Base-by-base conservation (phyloP, 768 basidiomycete genomes). In the Rhodotorula diobovata region DNA sequence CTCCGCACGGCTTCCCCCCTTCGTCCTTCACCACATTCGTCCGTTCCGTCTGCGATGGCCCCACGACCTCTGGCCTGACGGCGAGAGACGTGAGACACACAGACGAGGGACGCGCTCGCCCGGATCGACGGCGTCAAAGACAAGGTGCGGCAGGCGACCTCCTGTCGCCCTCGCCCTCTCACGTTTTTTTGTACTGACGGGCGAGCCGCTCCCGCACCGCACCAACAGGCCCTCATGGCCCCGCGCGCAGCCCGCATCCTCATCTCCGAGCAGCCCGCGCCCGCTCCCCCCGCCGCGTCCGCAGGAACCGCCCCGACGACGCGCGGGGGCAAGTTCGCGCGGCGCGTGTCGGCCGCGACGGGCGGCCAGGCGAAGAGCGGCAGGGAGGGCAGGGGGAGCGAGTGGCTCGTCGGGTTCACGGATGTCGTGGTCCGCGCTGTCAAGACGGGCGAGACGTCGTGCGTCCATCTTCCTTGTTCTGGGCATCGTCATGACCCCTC, bases 361-460 rank as follows among this genome's bases (percentile, higher is more conserved):
- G 15, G 18, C 28, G 20, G 18, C 2, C 28, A 23, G 12, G 30
- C 32, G 54, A 9, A 37, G 51, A 20, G 32, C 12, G 55, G 20
- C 34, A 15, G 23, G 34, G 43, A n/a, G 67, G 85, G 39, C 83
- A 77, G 89, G 43, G 90, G 89, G 83, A 88, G 89, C 78, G 95
- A 99, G 55, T 99, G 96, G 96, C 84, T 94, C 65, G 91, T 99
- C 4, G 87, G 88, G 23, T 97, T 99, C 83, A 94, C 93, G 66
- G 96, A 99, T 78, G 95, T 99, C 57, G 89, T 93, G 11, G 81
- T 99, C 48, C 86, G 93, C 57, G 98, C 94, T 79, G 91, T 93
- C 77, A 85, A 91, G 64, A 90, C 88, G 4, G 95, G 96, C 18
- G 89, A 89, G 14, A 99, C 96, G 0, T 89, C 73, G 70, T 71